Evolutionary conservation across 1,284 basidiomycete species (phyloP), one percentile per base, ranked within the genome.

Genomic region (Pholiota adiposa): DNA sequence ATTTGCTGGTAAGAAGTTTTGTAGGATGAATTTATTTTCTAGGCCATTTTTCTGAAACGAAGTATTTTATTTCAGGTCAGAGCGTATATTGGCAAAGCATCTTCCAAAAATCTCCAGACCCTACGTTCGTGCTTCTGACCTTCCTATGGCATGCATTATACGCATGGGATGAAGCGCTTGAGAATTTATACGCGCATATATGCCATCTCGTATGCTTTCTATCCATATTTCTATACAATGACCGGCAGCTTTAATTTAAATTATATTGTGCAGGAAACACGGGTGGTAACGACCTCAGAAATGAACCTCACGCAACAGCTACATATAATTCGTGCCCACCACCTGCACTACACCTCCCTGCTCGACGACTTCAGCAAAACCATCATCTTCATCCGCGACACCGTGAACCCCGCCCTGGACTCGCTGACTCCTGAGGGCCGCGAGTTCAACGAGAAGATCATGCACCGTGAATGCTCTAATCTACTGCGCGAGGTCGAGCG

Each of bases 141-240:
- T 75, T 77, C 53, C 66, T 84, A 36, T 83, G 82, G 81, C 80
- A 83, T 64, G 75, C 80, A 1, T 64, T 83, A 56, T 84, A 82
- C 62, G 73, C 80, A 1, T 84, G 82, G 82, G 82, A 84, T 56
- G 79, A 83, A 63, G 73, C 80, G 4, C 69, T 83, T 16, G 81
- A 83, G 59, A 53, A 65, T 4, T 66, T 84, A n/a, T 78, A 78
- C 54, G 59, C 67, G 6, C 77, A 83, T 62, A 76, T 83, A 34
- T 77, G 75, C 56, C 65, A 60, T 23, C 41, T 57, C 18, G 50
- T 54, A 53, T 31, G 49, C 25, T 51, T 23, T 65, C 82, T 61
- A 81, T 73, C 27, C 19, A 12, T 33, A 33, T 33, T 14, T 46
- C 18, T 12, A 1, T 18, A 14, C 6, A 38, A 43, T 23, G 6